Conservation (phyloP, 176 grass and related monocot species). For the Aegilops tauschii region DNA sequence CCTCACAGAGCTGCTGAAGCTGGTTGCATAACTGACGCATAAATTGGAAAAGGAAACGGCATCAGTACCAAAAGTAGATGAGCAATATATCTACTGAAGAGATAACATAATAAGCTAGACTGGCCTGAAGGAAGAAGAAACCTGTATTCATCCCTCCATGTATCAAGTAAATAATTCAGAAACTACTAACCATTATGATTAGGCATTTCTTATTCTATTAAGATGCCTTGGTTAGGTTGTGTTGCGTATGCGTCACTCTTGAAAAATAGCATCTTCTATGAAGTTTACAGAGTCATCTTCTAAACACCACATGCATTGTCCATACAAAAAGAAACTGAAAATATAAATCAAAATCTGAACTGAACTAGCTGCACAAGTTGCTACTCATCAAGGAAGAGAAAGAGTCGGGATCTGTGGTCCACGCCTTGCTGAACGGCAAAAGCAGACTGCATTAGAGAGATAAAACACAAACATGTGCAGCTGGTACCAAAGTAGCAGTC, state of each 20-base stretch:
- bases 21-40: not conserved
- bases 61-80: not conserved
- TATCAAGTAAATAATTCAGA: not conserved
- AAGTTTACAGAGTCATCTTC: not conserved
- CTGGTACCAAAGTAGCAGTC: too few species aligned
- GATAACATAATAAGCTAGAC: too few species aligned
- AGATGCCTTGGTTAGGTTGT: not conserved
- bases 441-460: too few species aligned
- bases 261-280: not conserved
- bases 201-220: not conserved
- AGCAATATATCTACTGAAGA: not conserved
- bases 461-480: too few species aligned
- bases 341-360: not conserved
- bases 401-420: too few species aligned
- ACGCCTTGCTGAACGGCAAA: too few species aligned
- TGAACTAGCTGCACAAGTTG: too few species aligned
- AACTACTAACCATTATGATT: not conserved
- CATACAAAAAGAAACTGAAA: not conserved
- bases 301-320: not conserved
- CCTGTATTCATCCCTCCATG: not conserved
- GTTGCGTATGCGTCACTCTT: not conserved
- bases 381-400: too few species aligned
- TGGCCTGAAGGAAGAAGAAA: not conserved
- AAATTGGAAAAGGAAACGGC: not conserved
- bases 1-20: not conserved